These are phyloP conservation scores for Fraxinus floribunda DNA, from an alignment of 305 asterid genomes.

Conservation along the genomic window DNA sequence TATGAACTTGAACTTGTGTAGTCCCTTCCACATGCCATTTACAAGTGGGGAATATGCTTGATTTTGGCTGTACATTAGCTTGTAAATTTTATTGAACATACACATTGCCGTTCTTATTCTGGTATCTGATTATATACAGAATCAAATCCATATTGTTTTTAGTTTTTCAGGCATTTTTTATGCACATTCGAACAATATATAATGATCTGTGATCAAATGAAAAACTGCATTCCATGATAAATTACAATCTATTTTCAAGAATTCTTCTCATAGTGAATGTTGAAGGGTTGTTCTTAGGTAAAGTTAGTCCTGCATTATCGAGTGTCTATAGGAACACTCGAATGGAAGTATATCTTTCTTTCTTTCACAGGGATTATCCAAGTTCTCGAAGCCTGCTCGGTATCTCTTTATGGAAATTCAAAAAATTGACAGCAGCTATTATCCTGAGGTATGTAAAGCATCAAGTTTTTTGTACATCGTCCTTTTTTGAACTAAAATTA, in stretches of 20 bases:
- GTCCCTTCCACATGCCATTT: background rate
- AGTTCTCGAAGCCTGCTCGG: conserved; percentile 69
- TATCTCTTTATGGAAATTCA: conserved; percentile 66
- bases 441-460: conserved; percentile 60
- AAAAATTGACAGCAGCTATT: conserved; percentile 68
- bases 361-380: conserved; percentile 51
- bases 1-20: background rate
- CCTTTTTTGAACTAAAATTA: background rate
- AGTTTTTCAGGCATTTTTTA: background rate
- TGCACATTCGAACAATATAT: background rate
- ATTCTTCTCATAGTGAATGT: background rate
- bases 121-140: background rate
- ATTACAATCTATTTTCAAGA: background rate
- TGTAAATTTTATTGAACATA: background rate
- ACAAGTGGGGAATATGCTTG: background rate
- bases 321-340: background rate
- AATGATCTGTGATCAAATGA: background rate
- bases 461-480: background rate
- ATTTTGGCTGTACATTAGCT: background rate
- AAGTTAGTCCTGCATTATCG: background rate
- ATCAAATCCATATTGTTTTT: background rate
- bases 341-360: background rate
- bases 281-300: background rate
- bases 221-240: background rate
- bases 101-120: background rate